Percentiles rank a stretch among this genome's conserved stretches.
phyloP scores from a whole-genome alignment of 2,329 filamentous ascomycete genomes.

The Conoideocrella luteorostrata region DNA sequence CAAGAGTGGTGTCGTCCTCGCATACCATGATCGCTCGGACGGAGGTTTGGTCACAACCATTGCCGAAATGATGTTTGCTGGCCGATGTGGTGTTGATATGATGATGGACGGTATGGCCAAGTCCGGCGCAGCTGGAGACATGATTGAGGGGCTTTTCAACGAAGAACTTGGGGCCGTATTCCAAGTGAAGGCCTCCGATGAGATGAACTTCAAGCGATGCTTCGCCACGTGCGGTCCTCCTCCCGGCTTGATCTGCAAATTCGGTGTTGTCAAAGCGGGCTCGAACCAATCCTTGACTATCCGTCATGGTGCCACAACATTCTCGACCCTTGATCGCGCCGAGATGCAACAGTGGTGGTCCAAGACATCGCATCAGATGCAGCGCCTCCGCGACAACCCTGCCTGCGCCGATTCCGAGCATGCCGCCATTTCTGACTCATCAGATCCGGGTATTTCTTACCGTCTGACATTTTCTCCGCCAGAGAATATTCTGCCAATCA shows the following conservation, averaged over 20 bases:
- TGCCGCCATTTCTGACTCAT: slow-evolving; percentile 63
- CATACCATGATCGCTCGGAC: slow-evolving; percentile 92
- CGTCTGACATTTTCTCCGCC: slow-evolving; percentile 73
- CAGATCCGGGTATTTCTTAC: slow-evolving; percentile 79
- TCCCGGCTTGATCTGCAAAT: slow-evolving; percentile 72
- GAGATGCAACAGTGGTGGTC: slow-evolving; percentile 85
- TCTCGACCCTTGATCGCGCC: slow-evolving; percentile 64
- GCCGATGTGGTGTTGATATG: slow-evolving; percentile 79
- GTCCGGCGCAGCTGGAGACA: slow-evolving; percentile 52
- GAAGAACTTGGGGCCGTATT: slow-evolving; percentile 95
- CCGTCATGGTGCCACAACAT: slow-evolving; percentile 59
- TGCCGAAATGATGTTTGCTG: slow-evolving; percentile 97
- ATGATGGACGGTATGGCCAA: slow-evolving; percentile 69
- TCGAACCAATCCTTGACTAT: slow-evolving; percentile 72
- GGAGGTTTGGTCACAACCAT: slow-evolving; percentile 87
- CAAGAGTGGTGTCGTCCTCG: slow-evolving; percentile 61
- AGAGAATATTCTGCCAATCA: slow-evolving; percentile 64
- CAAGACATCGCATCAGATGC: slow-evolving; percentile 83
- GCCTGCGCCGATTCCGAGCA: slow-evolving; percentile 80
- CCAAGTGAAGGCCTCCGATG: slow-evolving; percentile 81
- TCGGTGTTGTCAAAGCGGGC: slow-evolving; percentile 66
- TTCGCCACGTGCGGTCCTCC: slow-evolving; percentile 88
- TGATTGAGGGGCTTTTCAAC: slow-evolving; percentile 82
- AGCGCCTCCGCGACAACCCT: slow-evolving; percentile 83
- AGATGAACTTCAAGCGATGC: slow-evolving; percentile 78